Evolutionary conservation across 2,329 filamentous ascomycete genomes (phyloP).

Genomic region (Orbilia javanica): DNA sequence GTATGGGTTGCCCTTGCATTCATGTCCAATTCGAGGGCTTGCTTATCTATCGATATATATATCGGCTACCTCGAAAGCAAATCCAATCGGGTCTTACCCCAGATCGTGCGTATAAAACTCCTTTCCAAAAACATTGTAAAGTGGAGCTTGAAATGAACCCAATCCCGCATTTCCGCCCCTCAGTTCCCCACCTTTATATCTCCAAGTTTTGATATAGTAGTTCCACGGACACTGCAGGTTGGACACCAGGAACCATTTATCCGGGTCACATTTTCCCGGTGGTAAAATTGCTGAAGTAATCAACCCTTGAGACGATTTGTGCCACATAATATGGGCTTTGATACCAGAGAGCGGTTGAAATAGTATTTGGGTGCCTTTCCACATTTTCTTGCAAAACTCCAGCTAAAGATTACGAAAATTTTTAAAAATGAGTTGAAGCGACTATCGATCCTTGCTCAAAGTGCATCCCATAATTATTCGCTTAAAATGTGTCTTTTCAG

Average conservation of each 20-base stretch:
- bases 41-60: no score
- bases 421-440: not conserved
- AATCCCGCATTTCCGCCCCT: constrained; percentile 11
- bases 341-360: not conserved
- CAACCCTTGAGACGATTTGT: not conserved
- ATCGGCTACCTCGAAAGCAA: no score
- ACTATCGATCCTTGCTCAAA: not conserved
- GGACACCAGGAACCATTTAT: constrained; percentile 2
- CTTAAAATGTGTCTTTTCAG: not conserved
- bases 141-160: not conserved
- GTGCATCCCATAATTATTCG: not conserved
- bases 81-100: not conserved
- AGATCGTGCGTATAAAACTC: not conserved
- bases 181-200: constrained; percentile 8
- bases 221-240: not conserved
- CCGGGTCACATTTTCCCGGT: constrained; percentile 6
- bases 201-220: not conserved
- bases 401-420: not conserved
- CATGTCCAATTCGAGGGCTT: no score
- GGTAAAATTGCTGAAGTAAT: constrained; percentile 23
- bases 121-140: constrained; percentile 19
- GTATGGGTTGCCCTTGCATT: no score
- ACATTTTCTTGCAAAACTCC: not conserved
- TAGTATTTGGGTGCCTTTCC: not conserved
- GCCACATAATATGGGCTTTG: not conserved